Percentiles rank a stretch among this genome's conserved stretches.
Conservation (phyloP, 2,329 filamentous ascomycete species). For the Xylariaceae sp. region DNA sequence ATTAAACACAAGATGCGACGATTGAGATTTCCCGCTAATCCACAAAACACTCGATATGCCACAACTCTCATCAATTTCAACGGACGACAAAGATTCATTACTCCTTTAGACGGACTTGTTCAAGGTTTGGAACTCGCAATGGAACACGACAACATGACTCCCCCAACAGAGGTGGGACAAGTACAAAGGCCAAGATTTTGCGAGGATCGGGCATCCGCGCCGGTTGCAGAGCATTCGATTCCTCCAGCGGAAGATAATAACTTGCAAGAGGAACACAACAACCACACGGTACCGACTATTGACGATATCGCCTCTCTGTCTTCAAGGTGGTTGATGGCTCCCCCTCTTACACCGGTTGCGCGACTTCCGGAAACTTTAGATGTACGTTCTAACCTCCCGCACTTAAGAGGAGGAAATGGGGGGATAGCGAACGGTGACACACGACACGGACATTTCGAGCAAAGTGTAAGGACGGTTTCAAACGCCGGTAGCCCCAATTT, state of each 20-base stretch:
- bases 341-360: constrained; percentile 5
- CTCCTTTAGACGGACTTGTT: constrained; percentile 23
- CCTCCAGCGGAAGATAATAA: neutral
- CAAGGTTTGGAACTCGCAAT: constrained; percentile 20
- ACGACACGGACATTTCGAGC: too few species aligned
- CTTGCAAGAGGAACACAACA: constrained; percentile 7
- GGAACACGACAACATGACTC: constrained; percentile 22
- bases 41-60: constrained; percentile 11
- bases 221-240: neutral
- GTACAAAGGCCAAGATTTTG: constrained; percentile 10
- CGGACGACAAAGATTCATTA: constrained; percentile 15
- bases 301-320: constrained; percentile 14
- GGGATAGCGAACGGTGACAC: too few species aligned
- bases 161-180: constrained; percentile 13
- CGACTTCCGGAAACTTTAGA: neutral
- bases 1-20: constrained; percentile 19
- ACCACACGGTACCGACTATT: constrained; percentile 12
- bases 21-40: constrained; percentile 19
- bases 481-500: neutral
- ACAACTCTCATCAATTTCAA: constrained; percentile 27
- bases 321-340: constrained; percentile 13
- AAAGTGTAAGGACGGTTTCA: neutral
- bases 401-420: neutral
- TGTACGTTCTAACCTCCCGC: neutral
- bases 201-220: constrained; percentile 4